phyloP scores from a whole-genome alignment of 225 moss, liverwort and hornwort species.

The Physcomitrellopsis africana region DNA sequence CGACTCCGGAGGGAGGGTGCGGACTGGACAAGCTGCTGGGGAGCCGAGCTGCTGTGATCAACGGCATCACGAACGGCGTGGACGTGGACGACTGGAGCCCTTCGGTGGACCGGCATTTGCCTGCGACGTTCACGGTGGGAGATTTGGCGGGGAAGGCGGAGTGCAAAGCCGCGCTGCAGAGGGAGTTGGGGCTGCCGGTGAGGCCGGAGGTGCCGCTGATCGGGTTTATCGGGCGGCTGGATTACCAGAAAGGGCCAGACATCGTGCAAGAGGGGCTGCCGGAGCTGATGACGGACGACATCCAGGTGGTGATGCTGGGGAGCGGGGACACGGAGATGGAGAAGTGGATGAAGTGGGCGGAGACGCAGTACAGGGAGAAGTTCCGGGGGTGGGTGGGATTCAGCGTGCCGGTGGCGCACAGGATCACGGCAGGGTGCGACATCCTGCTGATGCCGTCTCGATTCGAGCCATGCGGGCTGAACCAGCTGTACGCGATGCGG shows the following conservation, averaged over 20 bases:
- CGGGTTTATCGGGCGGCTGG: conserved; percentile 90
- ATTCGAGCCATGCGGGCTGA: conserved; percentile 98
- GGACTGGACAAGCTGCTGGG: conserved; percentile 84
- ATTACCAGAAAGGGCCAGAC: conserved; percentile 96
- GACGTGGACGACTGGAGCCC: conserved; percentile 96
- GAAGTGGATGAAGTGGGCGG: conserved; percentile 92
- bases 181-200: conserved; percentile 83
- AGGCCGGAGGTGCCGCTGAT: conserved; percentile 82
- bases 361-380: conserved; percentile 64
- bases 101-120: conserved; percentile 58
- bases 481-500: conserved; percentile 96
- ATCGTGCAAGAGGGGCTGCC: conserved; percentile 77
- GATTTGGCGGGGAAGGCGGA: conserved; percentile 78
- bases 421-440: conserved; percentile 93
- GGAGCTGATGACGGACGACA: conserved; percentile 78
- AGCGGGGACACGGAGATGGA: conserved; percentile 90
- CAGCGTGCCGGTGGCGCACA: conserved; percentile 86
- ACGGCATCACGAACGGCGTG: conserved; percentile 96
- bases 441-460: conserved; percentile 98
- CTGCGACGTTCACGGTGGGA: conserved; percentile 50
- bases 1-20: conserved; percentile 91
- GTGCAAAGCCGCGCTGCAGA: conserved; percentile 88
- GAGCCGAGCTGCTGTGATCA: conserved; percentile 83
- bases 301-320: conserved; percentile 97
- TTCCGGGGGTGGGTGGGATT: conserved; percentile 98